A percentile compares a stretch with the other conserved stretches of the same genome.
Evolutionary conservation across 2,329 filamentous ascomycete species (phyloP).

Genomic region (Didymella keratinophila): DNA sequence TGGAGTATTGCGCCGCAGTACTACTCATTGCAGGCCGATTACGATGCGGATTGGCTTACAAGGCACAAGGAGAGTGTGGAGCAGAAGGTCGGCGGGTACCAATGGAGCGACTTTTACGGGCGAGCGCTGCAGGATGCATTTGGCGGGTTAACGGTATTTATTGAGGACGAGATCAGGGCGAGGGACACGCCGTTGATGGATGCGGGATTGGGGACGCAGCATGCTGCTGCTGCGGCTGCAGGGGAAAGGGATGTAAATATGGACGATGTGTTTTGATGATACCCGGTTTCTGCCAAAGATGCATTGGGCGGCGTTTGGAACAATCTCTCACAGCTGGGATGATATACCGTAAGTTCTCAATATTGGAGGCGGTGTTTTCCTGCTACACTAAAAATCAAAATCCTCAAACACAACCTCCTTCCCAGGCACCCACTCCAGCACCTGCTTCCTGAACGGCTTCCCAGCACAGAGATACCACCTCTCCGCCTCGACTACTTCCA

Average conservation of each 20-base stretch:
- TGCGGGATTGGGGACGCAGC: constrained; percentile 43
- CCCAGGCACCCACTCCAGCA: constrained; percentile 59
- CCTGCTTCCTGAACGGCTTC: constrained; percentile 56
- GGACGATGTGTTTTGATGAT: constrained; percentile 55
- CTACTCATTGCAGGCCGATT: constrained; percentile 72
- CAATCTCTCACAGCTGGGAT: no score
- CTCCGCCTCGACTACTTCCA: constrained; percentile 43
- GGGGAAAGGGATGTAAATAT: constrained; percentile 60
- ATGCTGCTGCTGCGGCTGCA: constrained; percentile 57
- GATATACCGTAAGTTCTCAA: no score
- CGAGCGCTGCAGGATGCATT: constrained; percentile 89
- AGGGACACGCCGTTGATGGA: constrained; percentile 48
- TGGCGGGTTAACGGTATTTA: constrained; percentile 84
- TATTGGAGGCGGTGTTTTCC: no score
- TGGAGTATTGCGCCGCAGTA: constrained; percentile 70
- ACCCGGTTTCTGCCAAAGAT: constrained; percentile 39
- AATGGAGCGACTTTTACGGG: constrained; percentile 80
- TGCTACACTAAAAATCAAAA: constrained; percentile 52
- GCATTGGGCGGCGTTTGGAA: constrained; percentile 43
- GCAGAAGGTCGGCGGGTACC: constrained; percentile 82
- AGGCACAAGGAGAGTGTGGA: constrained; percentile 69
- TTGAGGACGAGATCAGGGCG: constrained; percentile 73
- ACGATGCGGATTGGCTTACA: constrained; percentile 78
- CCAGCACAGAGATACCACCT: constrained; percentile 70
- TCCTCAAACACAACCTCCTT: constrained; percentile 60